These are phyloP conservation scores for Zancudomyces culisetae DNA, from an alignment of 371 early-diverging fungal genomes.

Conservation along the genomic window DNA sequence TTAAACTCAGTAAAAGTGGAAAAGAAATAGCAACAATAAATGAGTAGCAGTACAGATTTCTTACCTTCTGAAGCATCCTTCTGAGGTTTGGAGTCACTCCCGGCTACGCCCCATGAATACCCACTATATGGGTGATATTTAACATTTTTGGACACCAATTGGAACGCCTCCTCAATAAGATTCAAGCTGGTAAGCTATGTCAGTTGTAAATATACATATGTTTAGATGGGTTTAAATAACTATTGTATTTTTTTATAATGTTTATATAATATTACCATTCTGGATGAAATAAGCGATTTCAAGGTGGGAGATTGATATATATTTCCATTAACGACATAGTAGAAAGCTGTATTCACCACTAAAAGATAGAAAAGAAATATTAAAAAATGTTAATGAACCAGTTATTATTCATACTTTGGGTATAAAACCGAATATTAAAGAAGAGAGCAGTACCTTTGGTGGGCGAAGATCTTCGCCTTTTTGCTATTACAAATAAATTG, in stretches of 20 bases:
- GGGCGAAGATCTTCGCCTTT: constrained; percentile 45
- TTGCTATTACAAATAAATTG: constrained; percentile 60
- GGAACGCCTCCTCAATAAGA: constrained; percentile 48
- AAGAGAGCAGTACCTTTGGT: no score
- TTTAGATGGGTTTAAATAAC: not conserved
- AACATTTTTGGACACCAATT: constrained; percentile 36
- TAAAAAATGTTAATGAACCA: no score
- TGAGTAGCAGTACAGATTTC: not conserved
- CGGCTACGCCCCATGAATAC: constrained; percentile 45
- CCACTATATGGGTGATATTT: constrained; percentile 55
- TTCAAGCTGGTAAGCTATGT: constrained; percentile 42
- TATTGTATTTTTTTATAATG: not conserved
- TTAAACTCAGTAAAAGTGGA: not conserved
- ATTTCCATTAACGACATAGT: constrained; percentile 76
- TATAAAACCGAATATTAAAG: no score
- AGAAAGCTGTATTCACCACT: constrained; percentile 41
- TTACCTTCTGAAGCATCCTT: constrained; percentile 9
- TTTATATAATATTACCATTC: constrained; percentile 40
- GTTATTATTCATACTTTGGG: no score
- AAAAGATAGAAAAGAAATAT: constrained; percentile 23
- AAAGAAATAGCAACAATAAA: not conserved
- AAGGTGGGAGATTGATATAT: constrained; percentile 85
- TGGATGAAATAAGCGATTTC: constrained; percentile 55
- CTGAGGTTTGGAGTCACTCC: constrained; percentile 8
- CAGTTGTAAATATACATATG: not conserved